Base-by-base conservation (phyloP, 805 yeast species). In the Wickerhamiella qilinensis region DNA sequence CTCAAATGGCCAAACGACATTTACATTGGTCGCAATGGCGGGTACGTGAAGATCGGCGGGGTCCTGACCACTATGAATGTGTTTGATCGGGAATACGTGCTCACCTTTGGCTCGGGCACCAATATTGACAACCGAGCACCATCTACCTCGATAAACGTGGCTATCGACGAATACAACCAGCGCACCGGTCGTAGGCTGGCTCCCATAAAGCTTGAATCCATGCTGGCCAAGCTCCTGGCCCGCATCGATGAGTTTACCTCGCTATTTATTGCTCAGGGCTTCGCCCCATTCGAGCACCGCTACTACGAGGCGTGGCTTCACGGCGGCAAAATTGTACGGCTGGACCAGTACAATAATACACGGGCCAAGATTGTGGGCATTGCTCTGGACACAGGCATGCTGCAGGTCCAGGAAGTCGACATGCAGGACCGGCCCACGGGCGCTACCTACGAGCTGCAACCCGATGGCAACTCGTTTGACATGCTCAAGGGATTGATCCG, bases 1-100 rank as follows among this genome's bases (percentile, higher is more conserved):
- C 68, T 91, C 43, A 91, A 91, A 55, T 91, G 99, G 99, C 99
- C 99, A 2, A 91, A 91, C 55, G 99, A 91, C 56, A 61, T 91
- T 12, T 91, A 83, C 53, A 73, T 78, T 3, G 54, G 73, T 48
- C 74, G 71, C 39, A 35, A 36, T 18, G 49, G 45, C 14, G 43
- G 50, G 16, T 80, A 73, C 55, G 71, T 73, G 16, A 88, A 88
- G 53, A 69, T 86, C 7, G 75, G 86, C 2, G 98, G 98, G 1
- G 69, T 86, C 14, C 56, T 88, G 35, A 84, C 86, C 28, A 86
- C 83, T 54, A 78, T 93, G 2, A 81, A 75, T 49, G 71, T 73
- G 39, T 52, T 77, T 20, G 67, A 73, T 44, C 65, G 69, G 19
- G 60, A 67, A 14, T 85, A 76, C 55, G 66, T 73, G 39, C 55